Conservation (phyloP, 352 stramenopile genomes). For the Phytopythium cucurbitacearum region DNA sequence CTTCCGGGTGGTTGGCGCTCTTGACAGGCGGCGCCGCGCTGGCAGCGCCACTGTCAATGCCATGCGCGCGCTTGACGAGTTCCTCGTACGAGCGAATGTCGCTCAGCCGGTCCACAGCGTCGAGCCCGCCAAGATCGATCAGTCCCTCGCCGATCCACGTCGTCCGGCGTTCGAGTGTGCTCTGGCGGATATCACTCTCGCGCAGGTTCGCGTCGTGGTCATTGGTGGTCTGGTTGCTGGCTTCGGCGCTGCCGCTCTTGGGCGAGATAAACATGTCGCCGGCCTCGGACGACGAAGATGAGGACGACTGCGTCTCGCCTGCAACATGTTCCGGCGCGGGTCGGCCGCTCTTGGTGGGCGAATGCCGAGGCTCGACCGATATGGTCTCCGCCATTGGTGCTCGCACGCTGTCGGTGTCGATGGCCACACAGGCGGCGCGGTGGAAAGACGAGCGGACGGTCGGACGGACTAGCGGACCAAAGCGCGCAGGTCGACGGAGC, state of each 20-base stretch:
- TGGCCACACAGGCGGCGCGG: not conserved
- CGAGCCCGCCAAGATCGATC: slow-evolving; percentile 41
- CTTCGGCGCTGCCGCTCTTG: not conserved
- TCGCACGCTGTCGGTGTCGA: not conserved
- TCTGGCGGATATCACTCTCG: slow-evolving; percentile 10
- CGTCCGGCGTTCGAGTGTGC: slow-evolving; percentile 32
- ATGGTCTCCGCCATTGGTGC: slow-evolving; percentile 17
- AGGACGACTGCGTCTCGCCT: slow-evolving; percentile 21
- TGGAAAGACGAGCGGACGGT: no score
- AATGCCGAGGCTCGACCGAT: not conserved
- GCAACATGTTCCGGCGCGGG: no score
- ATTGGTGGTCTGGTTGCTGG: not conserved
- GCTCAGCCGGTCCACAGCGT: slow-evolving; percentile 48
- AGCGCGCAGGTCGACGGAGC: no score
- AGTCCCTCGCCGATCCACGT: slow-evolving; percentile 72
- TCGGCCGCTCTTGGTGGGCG: not conserved
- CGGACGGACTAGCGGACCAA: no score
- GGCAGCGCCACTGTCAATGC: not conserved
- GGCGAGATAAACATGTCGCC: slow-evolving; percentile 26
- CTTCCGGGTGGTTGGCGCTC: no score
- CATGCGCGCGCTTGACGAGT: slow-evolving; percentile 20
- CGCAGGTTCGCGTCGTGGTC: slow-evolving; percentile 17
- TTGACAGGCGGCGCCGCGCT: not conserved
- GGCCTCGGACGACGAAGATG: slow-evolving; percentile 18
- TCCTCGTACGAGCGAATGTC: slow-evolving; percentile 30